Evolutionary conservation across 1,284 basidiomycete species (phyloP), one percentile per base, ranked within the genome.

Genomic region (Crepidotus sp.): DNA sequence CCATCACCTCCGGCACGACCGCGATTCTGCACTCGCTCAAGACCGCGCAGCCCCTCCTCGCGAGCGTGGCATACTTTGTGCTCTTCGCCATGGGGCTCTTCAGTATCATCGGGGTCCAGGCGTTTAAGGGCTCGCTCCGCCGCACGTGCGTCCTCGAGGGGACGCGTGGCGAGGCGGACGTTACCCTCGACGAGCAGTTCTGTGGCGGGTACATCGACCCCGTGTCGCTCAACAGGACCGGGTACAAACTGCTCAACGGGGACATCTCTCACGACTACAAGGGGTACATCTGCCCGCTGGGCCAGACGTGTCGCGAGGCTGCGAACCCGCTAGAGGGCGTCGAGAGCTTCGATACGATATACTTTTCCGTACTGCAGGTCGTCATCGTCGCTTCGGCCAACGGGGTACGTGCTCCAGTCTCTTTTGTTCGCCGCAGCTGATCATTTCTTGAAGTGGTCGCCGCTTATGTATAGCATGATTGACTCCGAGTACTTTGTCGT

Each of bases 1-100:
- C 91, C 2, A 79, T 97, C 40, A 97, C 94, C 1, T 82, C 80
- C 50, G 95, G 95, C 63, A 98, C 95, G 14, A 86, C 89, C 80
- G 97, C 93, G 0, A 98, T 98, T 58, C 82, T 98, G 70, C 83
- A 83, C 48, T 94, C 90, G 8, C 70, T 98, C 50, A 98, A 98
- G 66, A 82, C 79, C 0, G 93, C 95, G 0, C 77, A 83, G 13
- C 93, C 94, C 0, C 69, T 97, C 15, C 74, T 98, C 14, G 78
- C 89, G 14, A 87, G 83, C 52, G 94, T 98, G 5, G 76, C 89
- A 1, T 89, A 89, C 61, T 98, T 97, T 59, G 85, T 95, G 18
- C 55, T 92, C 25, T 98, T 97, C 57, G 92, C 92, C 0, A 86
- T 92, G 67, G 67, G 84, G 4, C 60, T 98, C 6, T 97, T 98